These are phyloP conservation scores for Trametes coccinea DNA, from an alignment of 768 basidiomycete genomes.

Conservation along the genomic window DNA sequence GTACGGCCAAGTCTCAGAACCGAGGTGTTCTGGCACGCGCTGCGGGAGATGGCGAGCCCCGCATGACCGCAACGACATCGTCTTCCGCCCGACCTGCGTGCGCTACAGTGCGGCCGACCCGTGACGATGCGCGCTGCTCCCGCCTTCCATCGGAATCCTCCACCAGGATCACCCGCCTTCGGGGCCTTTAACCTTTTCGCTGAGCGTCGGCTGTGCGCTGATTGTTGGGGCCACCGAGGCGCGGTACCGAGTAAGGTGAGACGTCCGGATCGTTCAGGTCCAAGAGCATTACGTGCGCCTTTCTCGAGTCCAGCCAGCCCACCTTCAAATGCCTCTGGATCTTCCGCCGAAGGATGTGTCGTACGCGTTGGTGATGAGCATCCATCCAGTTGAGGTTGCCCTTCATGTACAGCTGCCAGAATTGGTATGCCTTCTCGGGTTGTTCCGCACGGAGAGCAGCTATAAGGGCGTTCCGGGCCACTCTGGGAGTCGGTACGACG, in stretches of 20 bases:
- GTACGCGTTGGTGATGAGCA: conserved; percentile 43
- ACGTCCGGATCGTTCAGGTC: conserved; percentile 30
- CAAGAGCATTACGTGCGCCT: conserved; percentile 33
- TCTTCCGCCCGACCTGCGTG: neutral
- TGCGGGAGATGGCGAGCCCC: neutral
- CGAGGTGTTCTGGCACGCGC: conserved; percentile 5
- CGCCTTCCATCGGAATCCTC: conserved; percentile 18
- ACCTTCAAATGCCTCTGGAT: conserved; percentile 33
- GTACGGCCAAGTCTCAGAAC: conserved; percentile 7
- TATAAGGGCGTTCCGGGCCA: conserved; percentile 52
- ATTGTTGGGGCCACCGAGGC: neutral
- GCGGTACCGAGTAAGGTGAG: conserved; percentile 1
- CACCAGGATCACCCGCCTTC: conserved; percentile 10
- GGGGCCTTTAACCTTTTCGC: conserved; percentile 1
- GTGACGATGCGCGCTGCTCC: conserved; percentile 10
- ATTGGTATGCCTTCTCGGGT: conserved; percentile 54
- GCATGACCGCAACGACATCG: conserved; percentile 8
- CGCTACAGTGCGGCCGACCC: conserved; percentile 1
- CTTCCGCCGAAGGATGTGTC: conserved; percentile 41
- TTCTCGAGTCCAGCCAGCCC: conserved; percentile 31
- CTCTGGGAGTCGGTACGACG: conserved; percentile 43
- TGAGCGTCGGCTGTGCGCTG: neutral
- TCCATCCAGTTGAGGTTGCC: conserved; percentile 48
- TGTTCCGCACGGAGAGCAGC: conserved; percentile 51
- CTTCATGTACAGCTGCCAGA: conserved; percentile 54